These are phyloP conservation scores for Zea mays DNA, from an alignment of 176 grass and related monocot genomes.

Conservation along the genomic window Zm-B73-REFERENCE-NAM-5.0 NC_050099.1:177888001-177888500, in stretches of 20 bases:
- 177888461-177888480: background rate
- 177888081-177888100: background rate
- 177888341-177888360: conserved; percentile 19
- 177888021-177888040: too few species aligned
- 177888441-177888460: background rate
- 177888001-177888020: too few species aligned
- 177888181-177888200: too few species aligned
- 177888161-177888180: too few species aligned
- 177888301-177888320: background rate
- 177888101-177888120: too few species aligned
- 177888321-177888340: conserved; percentile 2
- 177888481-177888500: background rate
- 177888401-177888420: background rate
- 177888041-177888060: too few species aligned
- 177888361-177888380: background rate
- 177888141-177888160: too few species aligned
- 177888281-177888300: too few species aligned
- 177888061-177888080: background rate
- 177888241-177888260: too few species aligned
- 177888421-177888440: background rate
- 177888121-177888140: too few species aligned
- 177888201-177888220: too few species aligned
- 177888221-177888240: background rate
- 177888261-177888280: background rate
- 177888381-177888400: background rate